These are phyloP conservation scores for Moricandia moricandioides DNA, from an alignment of 345 rosid genomes.

Conservation along the genomic window DNA sequence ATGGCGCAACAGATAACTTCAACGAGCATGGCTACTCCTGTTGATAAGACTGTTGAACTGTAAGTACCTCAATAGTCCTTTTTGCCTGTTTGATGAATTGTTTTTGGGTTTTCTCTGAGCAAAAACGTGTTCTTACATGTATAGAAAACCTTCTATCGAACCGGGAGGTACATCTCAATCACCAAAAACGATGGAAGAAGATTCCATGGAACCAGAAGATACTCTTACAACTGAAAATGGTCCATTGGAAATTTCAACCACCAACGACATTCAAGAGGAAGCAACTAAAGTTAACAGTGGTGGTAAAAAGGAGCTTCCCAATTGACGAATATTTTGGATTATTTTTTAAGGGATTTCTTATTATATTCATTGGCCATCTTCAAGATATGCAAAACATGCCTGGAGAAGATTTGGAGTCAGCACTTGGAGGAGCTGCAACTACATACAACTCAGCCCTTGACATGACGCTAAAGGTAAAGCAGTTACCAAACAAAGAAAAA, in stretches of 20 bases:
- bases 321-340: neutral
- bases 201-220: neutral
- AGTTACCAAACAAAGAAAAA: too few relatives aligned
- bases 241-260: neutral
- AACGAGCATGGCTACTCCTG: neutral
- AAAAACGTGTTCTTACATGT: neutral
- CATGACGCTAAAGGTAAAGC: neutral
- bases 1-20: constrained; percentile 22
- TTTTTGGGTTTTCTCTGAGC: neutral
- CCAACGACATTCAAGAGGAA: neutral
- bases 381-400: neutral
- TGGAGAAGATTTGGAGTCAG: neutral
- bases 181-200: neutral
- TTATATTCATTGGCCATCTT: neutral
- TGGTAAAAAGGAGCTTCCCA: neutral
- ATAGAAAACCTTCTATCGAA: constrained; percentile 1
- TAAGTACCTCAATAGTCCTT: constrained; percentile 8
- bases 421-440: neutral
- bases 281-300: neutral
- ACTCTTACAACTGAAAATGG: neutral
- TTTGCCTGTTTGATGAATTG: neutral
- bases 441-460: neutral
- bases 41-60: constrained; percentile 6
- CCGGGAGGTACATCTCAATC: neutral
- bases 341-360: neutral